phyloP scores from a whole-genome alignment of 306 rosid species.

The Lagenaria siceraria region DNA sequence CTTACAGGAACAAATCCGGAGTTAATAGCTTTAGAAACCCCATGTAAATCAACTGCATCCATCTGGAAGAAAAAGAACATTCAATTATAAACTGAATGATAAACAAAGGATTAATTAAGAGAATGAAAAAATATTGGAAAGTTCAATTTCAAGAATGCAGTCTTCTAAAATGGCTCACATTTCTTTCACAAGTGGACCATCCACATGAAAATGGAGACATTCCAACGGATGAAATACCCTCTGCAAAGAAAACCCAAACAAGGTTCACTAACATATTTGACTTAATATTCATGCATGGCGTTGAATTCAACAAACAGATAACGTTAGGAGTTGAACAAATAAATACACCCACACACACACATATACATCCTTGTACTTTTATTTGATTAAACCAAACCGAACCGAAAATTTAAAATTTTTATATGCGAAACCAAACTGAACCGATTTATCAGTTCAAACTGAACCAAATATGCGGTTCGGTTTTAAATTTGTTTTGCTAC shows the following conservation, averaged over 20 bases:
- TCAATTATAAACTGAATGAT: background rate
- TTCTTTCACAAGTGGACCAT: slow-evolving; percentile 60
- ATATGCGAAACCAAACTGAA: too few species aligned
- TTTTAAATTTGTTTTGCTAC: too few species aligned
- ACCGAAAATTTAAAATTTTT: too few species aligned
- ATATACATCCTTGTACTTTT: background rate
- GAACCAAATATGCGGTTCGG: too few species aligned
- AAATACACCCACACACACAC: background rate
- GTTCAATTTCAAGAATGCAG: background rate
- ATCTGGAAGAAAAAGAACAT: slow-evolving; percentile 35
- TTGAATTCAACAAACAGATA: background rate
- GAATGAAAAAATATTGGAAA: background rate
- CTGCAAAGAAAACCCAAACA: slow-evolving; percentile 30
- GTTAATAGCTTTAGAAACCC: slow-evolving; percentile 54
- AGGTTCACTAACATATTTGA: slow-evolving; percentile 7
- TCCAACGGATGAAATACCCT: slow-evolving; percentile 88
- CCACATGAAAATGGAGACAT: slow-evolving; percentile 94
- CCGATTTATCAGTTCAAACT: too few species aligned
- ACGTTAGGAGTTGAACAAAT: background rate
- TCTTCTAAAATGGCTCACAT: slow-evolving; percentile 23
- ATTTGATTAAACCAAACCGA: too few species aligned
- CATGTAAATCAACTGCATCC: slow-evolving; percentile 52
- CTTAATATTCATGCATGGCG: background rate
- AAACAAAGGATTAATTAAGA: background rate
- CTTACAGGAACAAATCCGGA: slow-evolving; percentile 77